These are phyloP conservation scores for Houttuynia cordata DNA, from an alignment of 164 flowering plant genomes.

Conservation along the genomic window DNA sequence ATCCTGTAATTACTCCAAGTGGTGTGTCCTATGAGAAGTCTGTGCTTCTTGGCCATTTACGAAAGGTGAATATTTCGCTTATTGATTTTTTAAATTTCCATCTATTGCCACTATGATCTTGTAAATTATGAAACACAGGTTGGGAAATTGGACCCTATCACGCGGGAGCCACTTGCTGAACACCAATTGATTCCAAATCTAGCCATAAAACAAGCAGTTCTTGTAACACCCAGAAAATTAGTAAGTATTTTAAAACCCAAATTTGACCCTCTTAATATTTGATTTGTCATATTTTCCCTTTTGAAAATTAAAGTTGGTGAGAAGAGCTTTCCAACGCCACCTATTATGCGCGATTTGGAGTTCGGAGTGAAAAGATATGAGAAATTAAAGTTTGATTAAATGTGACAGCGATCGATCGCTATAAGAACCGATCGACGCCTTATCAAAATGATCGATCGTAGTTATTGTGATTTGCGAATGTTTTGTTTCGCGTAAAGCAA, in stretches of 20 bases:
- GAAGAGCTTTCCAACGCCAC: too few species aligned
- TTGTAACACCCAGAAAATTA: conserved; percentile 57
- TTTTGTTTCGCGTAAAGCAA: too few species aligned
- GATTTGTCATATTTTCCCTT: too few species aligned
- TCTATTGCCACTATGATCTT: not conserved
- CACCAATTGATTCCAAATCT: conserved; percentile 62
- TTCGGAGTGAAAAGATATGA: conserved; percentile 6
- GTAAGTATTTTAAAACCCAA: too few species aligned
- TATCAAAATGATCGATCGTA: too few species aligned
- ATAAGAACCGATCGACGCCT: too few species aligned
- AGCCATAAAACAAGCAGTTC: conserved; percentile 88
- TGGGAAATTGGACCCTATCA: conserved; percentile 78
- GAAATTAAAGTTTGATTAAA: too few species aligned
- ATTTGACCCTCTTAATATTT: too few species aligned
- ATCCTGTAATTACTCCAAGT: conserved; percentile 91
- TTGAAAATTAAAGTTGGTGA: too few species aligned
- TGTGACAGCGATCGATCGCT: too few species aligned
- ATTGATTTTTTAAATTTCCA: not conserved
- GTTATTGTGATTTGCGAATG: too few species aligned
- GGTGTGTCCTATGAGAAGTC: conserved; percentile 87
- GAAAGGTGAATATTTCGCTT: conserved; percentile 38
- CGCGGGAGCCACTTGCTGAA: conserved; percentile 52
- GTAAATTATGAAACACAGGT: conserved; percentile 38
- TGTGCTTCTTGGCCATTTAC: conserved; percentile 67
- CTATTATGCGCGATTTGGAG: too few species aligned